A percentile compares a stretch with the other conserved stretches of the same genome.
Conservation (phyloP, 1,284 basidiomycete genomes). For the Apiotrichum domesticum region DNA sequence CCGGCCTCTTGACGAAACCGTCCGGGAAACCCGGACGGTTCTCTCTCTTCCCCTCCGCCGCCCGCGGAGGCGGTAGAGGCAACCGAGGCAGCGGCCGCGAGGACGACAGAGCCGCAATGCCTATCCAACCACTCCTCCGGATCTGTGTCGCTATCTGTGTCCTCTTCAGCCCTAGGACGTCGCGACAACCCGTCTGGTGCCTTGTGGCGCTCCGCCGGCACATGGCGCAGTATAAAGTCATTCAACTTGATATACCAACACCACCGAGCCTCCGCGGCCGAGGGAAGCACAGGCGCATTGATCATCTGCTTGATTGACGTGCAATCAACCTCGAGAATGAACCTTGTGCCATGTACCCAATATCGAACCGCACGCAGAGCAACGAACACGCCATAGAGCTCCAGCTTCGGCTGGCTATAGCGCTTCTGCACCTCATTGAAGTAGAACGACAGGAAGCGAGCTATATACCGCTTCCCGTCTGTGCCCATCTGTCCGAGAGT, state of each 20-base stretch:
- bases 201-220: neutral
- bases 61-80: too few relatives aligned
- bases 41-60: neutral
- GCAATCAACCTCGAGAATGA: conserved; percentile 9
- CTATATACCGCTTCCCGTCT: neutral
- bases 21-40: neutral
- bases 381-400: conserved; percentile 7
- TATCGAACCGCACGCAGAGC: neutral
- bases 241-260: conserved; percentile 9
- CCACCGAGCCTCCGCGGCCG: conserved; percentile 6
- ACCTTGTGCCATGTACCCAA: neutral
- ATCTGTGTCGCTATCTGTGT: neutral
- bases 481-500: too few relatives aligned
- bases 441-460: conserved; percentile 8
- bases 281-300: conserved; percentile 1
- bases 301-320: conserved; percentile 8
- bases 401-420: conserved; percentile 10
- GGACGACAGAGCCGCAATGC: neutral
- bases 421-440: conserved; percentile 11
- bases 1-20: neutral
- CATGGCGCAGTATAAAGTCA: conserved; percentile 7
- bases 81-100: too few relatives aligned
- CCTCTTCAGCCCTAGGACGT: neutral
- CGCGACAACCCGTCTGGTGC: conserved; percentile 1
- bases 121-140: conserved; percentile 3